Base-by-base conservation (phyloP, 768 basidiomycete genomes). In the Trametes coccinea region DNA sequence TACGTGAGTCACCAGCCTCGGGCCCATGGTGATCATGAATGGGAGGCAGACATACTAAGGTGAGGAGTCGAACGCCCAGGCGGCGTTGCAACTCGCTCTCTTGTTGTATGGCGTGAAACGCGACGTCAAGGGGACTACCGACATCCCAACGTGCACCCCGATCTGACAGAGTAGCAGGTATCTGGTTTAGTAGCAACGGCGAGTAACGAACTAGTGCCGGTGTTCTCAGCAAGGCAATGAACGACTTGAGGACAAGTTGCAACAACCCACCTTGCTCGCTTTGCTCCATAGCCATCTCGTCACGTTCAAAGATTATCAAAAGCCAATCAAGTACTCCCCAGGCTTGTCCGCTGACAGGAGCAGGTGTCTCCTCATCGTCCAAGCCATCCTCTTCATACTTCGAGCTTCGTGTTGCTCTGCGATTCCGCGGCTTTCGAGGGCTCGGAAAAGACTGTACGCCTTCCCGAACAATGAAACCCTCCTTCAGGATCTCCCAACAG, bases 251-350 rank as follows among this genome's bases (percentile, higher is more conserved):
- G 40, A 10, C 50, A 39, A 45, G 31, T 52, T 63, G 62, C 63
- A 10, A 39, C 7, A 59, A 40, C 77, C 69, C 56, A 82, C 83
- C 73, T 58, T 72, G 69, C 53, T 76, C 77, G 59, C 73, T 71
- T 14, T 65, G 63, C 59, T 75, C 73, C 22, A 68, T 67, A 51
- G 73, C 60, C 9, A 66, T 62, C 66, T 90, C 85, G 61, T 92
- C 89, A 64, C 80, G 82, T 68, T 93, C 89, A 64, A 90, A 90
- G 17, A 92, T 65, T 22, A 74, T 70, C 10, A 93, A 56, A 0
- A 92, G 65, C 87, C 88, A 92, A 22, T 84, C 82, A n/a, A 93
- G 78, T 44, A 87, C 70, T 33, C 82, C 79, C 90, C 91, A 93
- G 4, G 89, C 84, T 62, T 86, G 76, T 49, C 82, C 79, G 27